phyloP scores from a whole-genome alignment of 169 alveolate genomes.

The Plasmodium chabaudi region DNA sequence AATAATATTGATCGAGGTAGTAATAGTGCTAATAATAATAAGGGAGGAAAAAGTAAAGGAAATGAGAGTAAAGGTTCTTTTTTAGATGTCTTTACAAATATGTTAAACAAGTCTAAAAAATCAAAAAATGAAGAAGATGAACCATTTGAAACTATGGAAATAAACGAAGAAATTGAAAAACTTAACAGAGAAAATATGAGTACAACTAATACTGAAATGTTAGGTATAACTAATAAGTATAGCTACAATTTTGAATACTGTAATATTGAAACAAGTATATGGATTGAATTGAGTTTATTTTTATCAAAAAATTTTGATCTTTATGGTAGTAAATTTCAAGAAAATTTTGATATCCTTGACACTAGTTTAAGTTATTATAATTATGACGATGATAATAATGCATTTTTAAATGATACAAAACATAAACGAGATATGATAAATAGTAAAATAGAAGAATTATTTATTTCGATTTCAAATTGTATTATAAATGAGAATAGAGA shows the following conservation, averaged over 20 bases:
- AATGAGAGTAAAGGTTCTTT: conserved; percentile 14
- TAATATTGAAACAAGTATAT: conserved; percentile 75
- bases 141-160: conserved; percentile 14
- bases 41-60: conserved; percentile 2
- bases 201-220: conserved; percentile 7
- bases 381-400: conserved; percentile 44
- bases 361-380: conserved; percentile 27
- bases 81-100: conserved; percentile 67
- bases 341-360: conserved; percentile 69
- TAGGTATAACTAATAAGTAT: conserved; percentile 64
- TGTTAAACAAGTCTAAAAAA: conserved; percentile 39
- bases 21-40: conserved; percentile 7
- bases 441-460: conserved; percentile 64
- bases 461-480: conserved; percentile 59
- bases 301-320: conserved; percentile 58
- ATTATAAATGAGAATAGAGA: conserved; percentile 58
- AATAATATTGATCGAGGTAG: not conserved
- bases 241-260: conserved; percentile 62
- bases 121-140: conserved; percentile 33
- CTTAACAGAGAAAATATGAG: conserved; percentile 24
- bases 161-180: conserved; percentile 70
- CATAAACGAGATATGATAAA: conserved; percentile 49
- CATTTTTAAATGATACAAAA: conserved; percentile 73
- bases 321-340: conserved; percentile 55
- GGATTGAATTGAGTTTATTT: conserved; percentile 71